Evolutionary conservation across 306 rosid genomes (phyloP), one percentile per base, ranked within the genome.

Genomic region (Acacia melanoxylon): DNA sequence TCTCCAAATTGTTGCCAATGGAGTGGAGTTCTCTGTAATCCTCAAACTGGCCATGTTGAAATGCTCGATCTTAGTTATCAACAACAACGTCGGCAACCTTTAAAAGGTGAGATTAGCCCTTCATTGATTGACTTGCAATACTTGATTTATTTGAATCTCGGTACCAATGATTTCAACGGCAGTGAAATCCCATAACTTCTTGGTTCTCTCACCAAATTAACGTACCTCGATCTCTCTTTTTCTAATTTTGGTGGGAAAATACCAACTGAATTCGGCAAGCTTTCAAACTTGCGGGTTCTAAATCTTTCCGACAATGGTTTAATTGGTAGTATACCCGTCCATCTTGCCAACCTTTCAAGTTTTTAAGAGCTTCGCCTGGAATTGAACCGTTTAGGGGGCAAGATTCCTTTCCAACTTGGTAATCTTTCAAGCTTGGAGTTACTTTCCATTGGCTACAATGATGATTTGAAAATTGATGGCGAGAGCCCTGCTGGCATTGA

Each of bases 21-120:
- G 22, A 52, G 22, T 4, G 22, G 59, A 17, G 11, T 54, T 54
- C 61, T 6, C 0, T 54, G 25, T 20, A 6, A 54, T 54, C 25
- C 61, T 54, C 25, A 19, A 0, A 54, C 24, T 54, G 25, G 61
- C 25, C 61, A 19, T 10, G 4, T 54, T 54, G 10, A 54, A 2
- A 8, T 20, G 61, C 61, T 54, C 2, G 25, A 54, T 54, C 61
- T 54, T 54, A 24, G 8, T 17, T 19, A 15, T 51, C 1, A 48
- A 0, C 6, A 2, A 3, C 1, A 14, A 4, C 6, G 1, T 5
- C 7, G 0, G 12, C 12, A 19, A 10, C 3, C 9, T 52, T 52
- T 52, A 19, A 52, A 3, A 54, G 24, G 61, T 54, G 61, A 54
- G 61, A 54, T 54, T 54, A 20, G 61, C 61, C 61, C 11, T 17